These are phyloP conservation scores for Apiospora koreana DNA, from an alignment of 2,329 filamentous ascomycete genomes.

Conservation along the genomic window DNA sequence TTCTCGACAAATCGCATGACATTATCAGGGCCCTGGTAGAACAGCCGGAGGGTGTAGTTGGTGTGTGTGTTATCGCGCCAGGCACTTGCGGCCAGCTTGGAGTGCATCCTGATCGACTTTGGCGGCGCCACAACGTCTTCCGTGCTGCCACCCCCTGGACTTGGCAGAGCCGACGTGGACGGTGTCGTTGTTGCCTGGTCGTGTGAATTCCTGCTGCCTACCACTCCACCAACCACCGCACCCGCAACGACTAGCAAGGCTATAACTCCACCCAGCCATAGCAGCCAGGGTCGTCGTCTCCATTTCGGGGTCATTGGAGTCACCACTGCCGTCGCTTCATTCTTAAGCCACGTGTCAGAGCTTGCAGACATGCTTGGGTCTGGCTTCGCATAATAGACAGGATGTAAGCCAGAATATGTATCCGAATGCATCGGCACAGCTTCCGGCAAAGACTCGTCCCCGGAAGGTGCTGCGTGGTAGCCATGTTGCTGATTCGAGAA, in stretches of 20 bases:
- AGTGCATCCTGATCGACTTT: constrained; percentile 21
- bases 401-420: background rate
- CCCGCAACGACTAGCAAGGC: constrained; percentile 19
- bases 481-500: background rate
- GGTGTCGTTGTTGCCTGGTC: background rate
- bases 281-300: constrained; percentile 17
- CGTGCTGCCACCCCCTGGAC: background rate
- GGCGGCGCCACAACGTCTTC: constrained; percentile 7
- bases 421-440: background rate
- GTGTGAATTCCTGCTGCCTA: constrained; percentile 15
- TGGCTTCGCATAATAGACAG: background rate
- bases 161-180: background rate
- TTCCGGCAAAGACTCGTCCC: background rate
- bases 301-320: constrained; percentile 2
- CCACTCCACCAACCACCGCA: constrained; percentile 20
- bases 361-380: constrained; percentile 16
- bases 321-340: background rate
- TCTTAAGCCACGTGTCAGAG: background rate
- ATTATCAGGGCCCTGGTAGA: constrained; percentile 24
- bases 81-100: constrained; percentile 23
- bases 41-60: constrained; percentile 23
- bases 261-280: constrained; percentile 19
- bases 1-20: constrained; percentile 23
- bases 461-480: background rate
- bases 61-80: constrained; percentile 17